Percentiles rank a stretch among this genome's conserved stretches.
Conservation (phyloP, 1,139 yeast genomes). For the Pneumocystis murina region DNA sequence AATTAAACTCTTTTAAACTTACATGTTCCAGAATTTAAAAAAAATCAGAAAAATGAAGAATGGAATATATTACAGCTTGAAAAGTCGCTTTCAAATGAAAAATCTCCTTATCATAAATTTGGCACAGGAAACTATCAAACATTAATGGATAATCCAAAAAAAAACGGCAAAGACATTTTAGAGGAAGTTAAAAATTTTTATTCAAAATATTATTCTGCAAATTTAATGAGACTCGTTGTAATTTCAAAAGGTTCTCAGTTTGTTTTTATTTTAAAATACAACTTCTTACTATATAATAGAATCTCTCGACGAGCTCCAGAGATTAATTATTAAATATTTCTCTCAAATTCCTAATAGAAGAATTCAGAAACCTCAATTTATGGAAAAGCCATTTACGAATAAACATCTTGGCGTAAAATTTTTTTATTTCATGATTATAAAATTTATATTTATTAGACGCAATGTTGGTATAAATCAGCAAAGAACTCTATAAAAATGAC, state of each 20-base stretch:
- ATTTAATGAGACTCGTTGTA: slow-evolving; percentile 74
- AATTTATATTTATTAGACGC: not conserved
- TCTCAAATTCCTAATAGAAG: slow-evolving; percentile 44
- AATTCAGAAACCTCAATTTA: slow-evolving; percentile 31
- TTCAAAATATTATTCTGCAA: slow-evolving; percentile 45
- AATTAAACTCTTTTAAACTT: not conserved
- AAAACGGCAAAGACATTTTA: slow-evolving; percentile 45
- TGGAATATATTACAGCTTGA: slow-evolving; percentile 86
- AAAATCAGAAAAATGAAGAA: slow-evolving; percentile 73
- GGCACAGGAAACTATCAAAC: slow-evolving; percentile 60
- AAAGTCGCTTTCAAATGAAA: slow-evolving; percentile 51
- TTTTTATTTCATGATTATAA: slow-evolving; percentile 1
- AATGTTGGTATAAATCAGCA: slow-evolving; percentile 40
- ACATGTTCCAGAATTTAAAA: slow-evolving; percentile 50
- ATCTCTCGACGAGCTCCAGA: slow-evolving; percentile 50
- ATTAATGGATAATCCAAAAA: slow-evolving; percentile 39
- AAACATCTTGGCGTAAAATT: slow-evolving; percentile 37
- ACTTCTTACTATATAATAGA: slow-evolving; percentile 43
- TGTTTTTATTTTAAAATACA: not conserved
- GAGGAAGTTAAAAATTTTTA: slow-evolving; percentile 52
- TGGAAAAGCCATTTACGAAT: slow-evolving; percentile 29
- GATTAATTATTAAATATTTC: slow-evolving; percentile 60
- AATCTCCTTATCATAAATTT: slow-evolving; percentile 58
- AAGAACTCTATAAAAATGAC: slow-evolving; percentile 60
- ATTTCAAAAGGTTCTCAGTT: slow-evolving; percentile 20